A percentile compares a stretch with the other conserved stretches of the same genome.
These are phyloP conservation scores for Boletus vermiculosoides DNA, from an alignment of 768 basidiomycete genomes.

Conservation along the genomic window DNA sequence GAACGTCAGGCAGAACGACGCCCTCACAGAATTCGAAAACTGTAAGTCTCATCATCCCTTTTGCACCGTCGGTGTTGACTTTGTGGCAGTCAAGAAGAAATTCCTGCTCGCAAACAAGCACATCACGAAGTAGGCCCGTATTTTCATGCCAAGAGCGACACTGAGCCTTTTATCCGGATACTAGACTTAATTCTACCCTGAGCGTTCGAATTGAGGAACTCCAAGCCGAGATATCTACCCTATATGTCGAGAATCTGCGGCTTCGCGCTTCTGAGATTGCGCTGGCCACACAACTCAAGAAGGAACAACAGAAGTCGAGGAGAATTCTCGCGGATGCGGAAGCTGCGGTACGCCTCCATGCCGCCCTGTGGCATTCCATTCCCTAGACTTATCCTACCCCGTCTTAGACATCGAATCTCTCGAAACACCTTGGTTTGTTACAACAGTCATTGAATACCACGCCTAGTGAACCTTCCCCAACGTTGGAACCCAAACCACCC, in stretches of 20 bases:
- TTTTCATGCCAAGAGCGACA: slow-evolving; percentile 1
- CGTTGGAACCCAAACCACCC: slow-evolving; percentile 40
- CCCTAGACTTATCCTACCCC: slow-evolving; percentile 3
- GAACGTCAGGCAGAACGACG: slow-evolving; percentile 70
- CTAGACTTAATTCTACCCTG: slow-evolving; percentile 80
- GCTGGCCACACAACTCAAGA: slow-evolving; percentile 71
- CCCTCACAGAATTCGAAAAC: slow-evolving; percentile 80
- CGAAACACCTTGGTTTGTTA: slow-evolving; percentile 62
- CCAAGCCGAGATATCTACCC: slow-evolving; percentile 76
- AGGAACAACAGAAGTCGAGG: slow-evolving; percentile 74
- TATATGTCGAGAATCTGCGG: slow-evolving; percentile 80
- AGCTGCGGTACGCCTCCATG: slow-evolving; percentile 54
- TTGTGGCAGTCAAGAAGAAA: slow-evolving; percentile 82
- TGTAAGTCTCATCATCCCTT: slow-evolving; percentile 48
- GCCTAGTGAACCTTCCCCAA: slow-evolving; percentile 35
- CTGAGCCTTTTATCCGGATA: slow-evolving; percentile 8
- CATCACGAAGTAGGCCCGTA: slow-evolving; percentile 70
- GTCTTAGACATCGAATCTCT: slow-evolving; percentile 53
- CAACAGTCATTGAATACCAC: slow-evolving; percentile 59
- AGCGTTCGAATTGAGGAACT: slow-evolving; percentile 84
- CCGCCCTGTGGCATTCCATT: slow-evolving; percentile 17
- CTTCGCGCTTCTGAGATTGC: slow-evolving; percentile 80
- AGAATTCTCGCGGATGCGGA: slow-evolving; percentile 73
- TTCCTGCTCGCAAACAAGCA: slow-evolving; percentile 89
- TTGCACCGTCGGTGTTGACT: slow-evolving; percentile 7